phyloP scores from a whole-genome alignment of 73 alveolate genomes.

The Stentor coeruleus region DNA sequence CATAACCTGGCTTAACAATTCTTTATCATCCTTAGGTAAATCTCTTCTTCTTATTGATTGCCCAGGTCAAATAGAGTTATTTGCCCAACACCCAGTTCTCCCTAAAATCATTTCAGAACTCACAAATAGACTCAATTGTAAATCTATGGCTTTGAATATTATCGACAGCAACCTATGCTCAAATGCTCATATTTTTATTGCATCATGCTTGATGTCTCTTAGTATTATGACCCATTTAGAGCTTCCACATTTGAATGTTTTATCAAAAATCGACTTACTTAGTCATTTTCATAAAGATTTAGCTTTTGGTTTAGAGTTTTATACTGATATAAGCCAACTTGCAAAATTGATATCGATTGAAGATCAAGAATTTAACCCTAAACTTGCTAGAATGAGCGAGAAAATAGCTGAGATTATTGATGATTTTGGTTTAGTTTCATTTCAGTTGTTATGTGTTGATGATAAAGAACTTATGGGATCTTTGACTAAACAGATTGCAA shows the following conservation, averaged over 20 bases:
- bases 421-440: conserved; percentile 5
- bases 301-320: conserved; percentile 1
- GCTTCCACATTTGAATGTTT: conserved; percentile 89
- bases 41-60: conserved; percentile 76
- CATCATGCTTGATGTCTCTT: conserved; percentile 47
- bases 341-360: background rate
- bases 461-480: background rate
- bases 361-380: background rate
- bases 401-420: conserved; percentile 19
- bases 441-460: background rate
- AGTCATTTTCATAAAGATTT: background rate
- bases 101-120: conserved; percentile 50
- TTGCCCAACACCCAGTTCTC: conserved; percentile 69
- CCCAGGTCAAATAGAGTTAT: conserved; percentile 95
- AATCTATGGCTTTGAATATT: conserved; percentile 63
- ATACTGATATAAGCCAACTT: conserved; percentile 22
- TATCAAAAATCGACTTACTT: conserved; percentile 65
- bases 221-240: conserved; percentile 96
- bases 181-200: background rate
- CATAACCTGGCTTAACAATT: conserved; percentile 75
- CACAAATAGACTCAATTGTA: conserved; percentile 41
- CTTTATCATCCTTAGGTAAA: conserved; percentile 45
- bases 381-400: background rate
- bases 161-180: conserved; percentile 42
- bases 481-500: background rate